Evolutionary conservation across 2,329 filamentous ascomycete species (phyloP), one percentile per base, ranked within the genome.

Genomic region (Passalora sequoiae): DNA sequence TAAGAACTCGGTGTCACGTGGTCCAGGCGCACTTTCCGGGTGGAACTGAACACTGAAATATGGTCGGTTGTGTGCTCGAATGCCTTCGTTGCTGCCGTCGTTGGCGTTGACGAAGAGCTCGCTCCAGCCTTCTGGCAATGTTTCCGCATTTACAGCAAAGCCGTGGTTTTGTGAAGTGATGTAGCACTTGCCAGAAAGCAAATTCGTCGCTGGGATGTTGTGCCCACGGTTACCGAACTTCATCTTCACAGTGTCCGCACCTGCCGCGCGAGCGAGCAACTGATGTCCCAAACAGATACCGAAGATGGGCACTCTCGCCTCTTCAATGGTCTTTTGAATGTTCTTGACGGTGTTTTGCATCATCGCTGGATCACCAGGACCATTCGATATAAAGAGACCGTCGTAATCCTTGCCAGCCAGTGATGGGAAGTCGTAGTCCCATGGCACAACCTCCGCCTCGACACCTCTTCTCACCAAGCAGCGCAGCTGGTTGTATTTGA

Each of bases 11-110:
- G 92, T 98, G 64, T 98, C 92, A 25, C 88, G 80, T 39, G 92
- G 92, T 45, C 92, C 92, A 2, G 92, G 92, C 1, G 89, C 94
- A 73, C 89, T 95, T 69, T 98, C 92, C 0, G 92, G 92, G 63
- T 98, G 92, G 72, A 98, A 98, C 65, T 98, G 92, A n/a, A 97
- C 92, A 74, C 89, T 96, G 76, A 98, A 98, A 72, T 91, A 94
- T 39, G 92, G 92, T 61, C 83, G 85, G 65, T 73, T 78, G 37
- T 78, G 72, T 66, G 97, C 89, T 68, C 89, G 84, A 62, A 98
- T 96, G 69, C 92, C 92, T 72, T 98, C 92, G 68, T 98, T 98
- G 69, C 87, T 96, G 58, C 87, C 86, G 59, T 98, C 92, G 66
- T 98, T 98, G 68, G 92, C 91, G 62, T 98, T 98, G 61, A 97